Conservation (phyloP, 2,329 filamentous ascomycete species). For the Fusarium sp. region DNA sequence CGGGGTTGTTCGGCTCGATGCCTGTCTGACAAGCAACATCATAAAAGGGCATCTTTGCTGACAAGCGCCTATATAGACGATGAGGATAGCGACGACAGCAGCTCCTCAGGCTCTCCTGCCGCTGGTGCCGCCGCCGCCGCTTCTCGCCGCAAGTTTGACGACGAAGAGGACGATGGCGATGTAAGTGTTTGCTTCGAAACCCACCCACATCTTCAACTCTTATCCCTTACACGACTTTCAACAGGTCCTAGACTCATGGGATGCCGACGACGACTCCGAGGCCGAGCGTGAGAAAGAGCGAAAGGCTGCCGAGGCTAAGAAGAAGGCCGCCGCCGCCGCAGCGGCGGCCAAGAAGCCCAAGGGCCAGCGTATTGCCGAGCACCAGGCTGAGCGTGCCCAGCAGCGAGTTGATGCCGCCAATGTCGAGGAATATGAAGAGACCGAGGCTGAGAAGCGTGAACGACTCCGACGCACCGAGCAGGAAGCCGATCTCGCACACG, state of each 20-base stretch:
- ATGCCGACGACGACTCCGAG: constrained; percentile 96
- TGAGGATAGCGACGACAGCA: constrained; percentile 56
- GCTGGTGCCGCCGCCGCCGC: constrained; percentile 57
- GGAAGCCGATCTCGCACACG: constrained; percentile 89
- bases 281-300: constrained; percentile 95
- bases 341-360: constrained; percentile 93
- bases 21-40: background rate
- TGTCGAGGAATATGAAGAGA: constrained; percentile 77
- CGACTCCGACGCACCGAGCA: constrained; percentile 84
- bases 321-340: constrained; percentile 88
- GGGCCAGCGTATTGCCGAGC: constrained; percentile 86
- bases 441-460: constrained; percentile 78
- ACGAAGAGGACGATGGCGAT: constrained; percentile 88
- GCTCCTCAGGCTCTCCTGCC: constrained; percentile 55
- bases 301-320: constrained; percentile 87
- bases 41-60: constrained; percentile 13
- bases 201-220: no score
- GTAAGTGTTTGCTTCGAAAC: constrained; percentile 62
- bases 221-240: constrained; percentile 12
- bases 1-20: constrained; percentile 22
- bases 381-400: constrained; percentile 72
- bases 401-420: constrained; percentile 66
- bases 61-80: constrained; percentile 52
- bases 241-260: constrained; percentile 95
- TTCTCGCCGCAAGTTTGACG: constrained; percentile 78